Percentiles rank a stretch among this genome's conserved stretches.
These are phyloP conservation scores for Saccharum officinarum DNA, from an alignment of 176 grass and related monocot genomes.

Conservation along the genomic window DNA sequence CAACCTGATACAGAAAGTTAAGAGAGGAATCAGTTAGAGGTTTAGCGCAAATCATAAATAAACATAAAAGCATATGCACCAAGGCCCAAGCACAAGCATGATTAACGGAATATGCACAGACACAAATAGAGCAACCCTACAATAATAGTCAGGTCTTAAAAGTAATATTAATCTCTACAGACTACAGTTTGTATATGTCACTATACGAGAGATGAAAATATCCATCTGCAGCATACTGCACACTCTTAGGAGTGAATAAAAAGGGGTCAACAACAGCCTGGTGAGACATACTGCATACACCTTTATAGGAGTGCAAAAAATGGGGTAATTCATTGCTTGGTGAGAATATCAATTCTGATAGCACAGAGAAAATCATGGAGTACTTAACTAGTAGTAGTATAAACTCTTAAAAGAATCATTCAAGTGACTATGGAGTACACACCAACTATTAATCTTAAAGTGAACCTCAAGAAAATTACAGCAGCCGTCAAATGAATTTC, in stretches of 20 bases:
- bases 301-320: not conserved
- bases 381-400: constrained; percentile 18
- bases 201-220: not conserved
- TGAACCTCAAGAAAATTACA: constrained; percentile 6
- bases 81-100: not conserved
- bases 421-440: not conserved
- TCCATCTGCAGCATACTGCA: not conserved
- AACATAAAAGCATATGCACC: not conserved
- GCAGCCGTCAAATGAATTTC: constrained; percentile 6
- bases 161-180: constrained; percentile 8
- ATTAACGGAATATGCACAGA: not conserved
- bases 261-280: not conserved
- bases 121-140: not conserved
- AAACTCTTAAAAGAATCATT: not conserved
- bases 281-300: not conserved
- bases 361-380: not conserved
- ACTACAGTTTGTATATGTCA: not conserved
- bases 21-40: constrained; percentile 23
- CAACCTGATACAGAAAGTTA: constrained; percentile 61
- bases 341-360: not conserved
- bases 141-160: not conserved
- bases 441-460: not conserved
- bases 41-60: not conserved
- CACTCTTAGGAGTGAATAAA: not conserved
- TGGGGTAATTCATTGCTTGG: not conserved